Base-by-base conservation (phyloP, 768 basidiomycete species). In the Trametes maxima region DNA sequence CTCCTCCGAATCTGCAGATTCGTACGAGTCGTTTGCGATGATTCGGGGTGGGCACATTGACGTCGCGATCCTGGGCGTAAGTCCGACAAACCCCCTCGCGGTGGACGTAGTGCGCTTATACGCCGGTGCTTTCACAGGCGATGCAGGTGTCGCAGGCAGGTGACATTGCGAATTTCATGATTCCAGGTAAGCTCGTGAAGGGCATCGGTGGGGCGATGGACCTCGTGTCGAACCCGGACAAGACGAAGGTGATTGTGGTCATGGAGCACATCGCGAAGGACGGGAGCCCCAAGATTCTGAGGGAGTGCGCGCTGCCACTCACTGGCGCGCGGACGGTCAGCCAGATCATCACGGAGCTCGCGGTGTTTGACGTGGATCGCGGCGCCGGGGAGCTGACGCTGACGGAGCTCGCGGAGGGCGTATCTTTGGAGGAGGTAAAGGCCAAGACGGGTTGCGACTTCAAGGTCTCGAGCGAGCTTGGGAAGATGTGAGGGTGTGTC, bases 101-200 rank as follows among this genome's bases (percentile, higher is more conserved):
- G 59, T 12, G 46, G 47, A 53, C 44, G 48, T 56, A 54, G 44
- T 54, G 60, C 56, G 56, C 56, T 57, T 17, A 56, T 50, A 54
- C 42, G 37, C 39, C n/a, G 28, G n/a, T 3, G 16, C 44, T 19
- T 60, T 40, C 46, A 16, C n/a, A 94, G 92, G 94, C 94, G 11
- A 93, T 98, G 92, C 88, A 98, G 81, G 95, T 98, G 50, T 94
- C 94, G 1, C 87, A 91, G 65, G 86, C 85, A 1, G 95, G 93
- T 42, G 95, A 98, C 73, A 90, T 98, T 64, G 95, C 95, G 58
- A 98, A 98, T 79, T 98, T 94, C 73, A 98, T 97, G 95, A 95
- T 97, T 69, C 95, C 95, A 2, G 93, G 94, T 14, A 96, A 97
- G 78, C 82, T 94, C 72, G 82, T 94, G 36, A 93, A 91, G 80